Percentiles rank a stretch among this genome's conserved stretches.
phyloP scores from a whole-genome alignment of 2,329 filamentous ascomycete species.

The Venturia pyrina region DNA sequence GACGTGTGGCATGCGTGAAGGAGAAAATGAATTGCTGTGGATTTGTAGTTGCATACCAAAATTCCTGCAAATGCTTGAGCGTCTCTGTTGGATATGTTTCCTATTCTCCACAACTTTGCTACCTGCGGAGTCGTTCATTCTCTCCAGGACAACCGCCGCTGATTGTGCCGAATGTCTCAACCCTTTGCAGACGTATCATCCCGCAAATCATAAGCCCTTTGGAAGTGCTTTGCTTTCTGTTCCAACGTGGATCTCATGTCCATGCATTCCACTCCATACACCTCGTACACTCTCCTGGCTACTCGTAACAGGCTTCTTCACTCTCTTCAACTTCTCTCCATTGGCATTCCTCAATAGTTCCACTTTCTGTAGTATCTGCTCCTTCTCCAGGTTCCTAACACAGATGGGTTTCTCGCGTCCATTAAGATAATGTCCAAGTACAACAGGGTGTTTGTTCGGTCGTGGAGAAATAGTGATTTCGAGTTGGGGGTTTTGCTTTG shows the following conservation, averaged over 20 bases:
- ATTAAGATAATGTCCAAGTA: constrained; percentile 89
- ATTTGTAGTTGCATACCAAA: neutral
- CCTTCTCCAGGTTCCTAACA: constrained; percentile 73
- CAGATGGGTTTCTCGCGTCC: constrained; percentile 77
- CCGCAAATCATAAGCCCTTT: neutral
- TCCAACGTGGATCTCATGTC: constrained; percentile 38
- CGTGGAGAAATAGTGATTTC: constrained; percentile 87
- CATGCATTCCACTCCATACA: constrained; percentile 55
- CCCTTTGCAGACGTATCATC: neutral
- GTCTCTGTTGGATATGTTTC: neutral
- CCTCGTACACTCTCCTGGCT: constrained; percentile 55
- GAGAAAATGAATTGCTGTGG: neutral
- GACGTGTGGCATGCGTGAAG: neutral
- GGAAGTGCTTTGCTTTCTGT: neutral
- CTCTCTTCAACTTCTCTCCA: constrained; percentile 59
- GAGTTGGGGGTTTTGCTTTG: constrained; percentile 70
- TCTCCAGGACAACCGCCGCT: neutral
- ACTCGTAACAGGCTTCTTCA: constrained; percentile 48
- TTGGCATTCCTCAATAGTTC: constrained; percentile 63
- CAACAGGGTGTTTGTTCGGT: constrained; percentile 79
- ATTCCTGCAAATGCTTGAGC: neutral
- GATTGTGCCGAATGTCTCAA: neutral
- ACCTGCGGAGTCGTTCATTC: neutral
- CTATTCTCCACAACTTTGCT: neutral
- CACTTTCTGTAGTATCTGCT: constrained; percentile 72